phyloP scores from a whole-genome alignment of 2,329 filamentous ascomycete genomes.

The Ambrosiella xylebori region DNA sequence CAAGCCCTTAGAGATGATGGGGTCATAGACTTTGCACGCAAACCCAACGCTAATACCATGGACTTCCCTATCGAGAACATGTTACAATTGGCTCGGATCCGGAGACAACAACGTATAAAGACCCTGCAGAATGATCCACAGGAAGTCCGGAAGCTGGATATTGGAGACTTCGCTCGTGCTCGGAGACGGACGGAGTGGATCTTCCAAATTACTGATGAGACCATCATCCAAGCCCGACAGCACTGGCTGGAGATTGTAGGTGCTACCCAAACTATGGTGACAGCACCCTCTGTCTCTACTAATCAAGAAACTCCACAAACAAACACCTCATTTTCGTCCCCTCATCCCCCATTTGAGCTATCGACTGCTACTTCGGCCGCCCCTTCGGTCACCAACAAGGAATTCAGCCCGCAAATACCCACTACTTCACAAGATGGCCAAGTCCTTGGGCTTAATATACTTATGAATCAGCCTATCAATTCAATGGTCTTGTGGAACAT shows the following conservation, averaged over 20 bases:
- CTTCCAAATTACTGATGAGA: slow-evolving; percentile 27
- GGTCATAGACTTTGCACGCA: slow-evolving; percentile 27
- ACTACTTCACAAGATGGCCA: background rate
- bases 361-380: no score
- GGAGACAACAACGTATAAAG: no score
- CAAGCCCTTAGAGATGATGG: slow-evolving; percentile 23
- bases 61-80: slow-evolving; percentile 33
- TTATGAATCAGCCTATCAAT: slow-evolving; percentile 10
- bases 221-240: slow-evolving; percentile 28
- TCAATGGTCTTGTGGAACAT: slow-evolving; percentile 11
- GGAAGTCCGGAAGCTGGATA: slow-evolving; percentile 28
- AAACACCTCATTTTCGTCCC: no score
- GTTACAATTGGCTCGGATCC: no score
- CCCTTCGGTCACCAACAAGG: no score
- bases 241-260: slow-evolving; percentile 35
- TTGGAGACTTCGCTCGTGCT: slow-evolving; percentile 27
- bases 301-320: no score
- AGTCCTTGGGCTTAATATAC: slow-evolving; percentile 6
- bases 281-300: no score
- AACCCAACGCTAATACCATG: slow-evolving; percentile 29
- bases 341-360: no score
- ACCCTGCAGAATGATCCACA: slow-evolving; percentile 30
- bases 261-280: slow-evolving; percentile 10
- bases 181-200: background rate
- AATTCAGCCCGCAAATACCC: background rate